phyloP scores from a whole-genome alignment of 352 stramenopile genomes.

The Phytophthora fragariaefolia region DNA sequence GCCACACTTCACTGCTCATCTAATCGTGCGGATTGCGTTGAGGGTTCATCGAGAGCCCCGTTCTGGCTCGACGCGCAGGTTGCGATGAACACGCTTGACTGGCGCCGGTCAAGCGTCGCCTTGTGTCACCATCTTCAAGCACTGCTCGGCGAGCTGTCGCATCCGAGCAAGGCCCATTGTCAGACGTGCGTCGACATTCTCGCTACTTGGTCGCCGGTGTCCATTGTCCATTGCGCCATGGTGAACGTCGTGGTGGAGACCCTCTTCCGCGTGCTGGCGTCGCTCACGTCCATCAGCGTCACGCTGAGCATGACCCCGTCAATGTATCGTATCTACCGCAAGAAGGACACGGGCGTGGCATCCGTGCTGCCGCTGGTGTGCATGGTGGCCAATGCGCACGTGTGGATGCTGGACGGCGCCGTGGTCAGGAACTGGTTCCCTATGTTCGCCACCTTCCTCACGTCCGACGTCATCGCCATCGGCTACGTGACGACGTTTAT shows the following conservation, averaged over 20 bases:
- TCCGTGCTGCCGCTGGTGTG: conserved; percentile 47
- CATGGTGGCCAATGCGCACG: conserved; percentile 39
- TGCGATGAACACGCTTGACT: conserved; percentile 28
- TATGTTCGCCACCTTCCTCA: conserved; percentile 46
- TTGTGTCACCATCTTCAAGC: conserved; percentile 23
- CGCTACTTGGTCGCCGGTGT: too few species aligned
- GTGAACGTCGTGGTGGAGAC: conserved; percentile 38
- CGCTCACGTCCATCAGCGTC: conserved; percentile 37
- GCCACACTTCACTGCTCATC: conserved; percentile 10
- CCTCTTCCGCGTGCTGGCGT: conserved; percentile 41
- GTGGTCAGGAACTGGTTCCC: conserved; percentile 47
- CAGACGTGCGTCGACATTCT: conserved; percentile 8
- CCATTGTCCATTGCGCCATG: conserved; percentile 10
- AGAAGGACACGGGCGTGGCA: conserved; percentile 38
- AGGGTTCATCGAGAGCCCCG: not conserved
- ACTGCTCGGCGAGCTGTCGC: not conserved
- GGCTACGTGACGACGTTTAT: conserved; percentile 35
- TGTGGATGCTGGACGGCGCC: conserved; percentile 48
- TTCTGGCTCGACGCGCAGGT: conserved; percentile 16
- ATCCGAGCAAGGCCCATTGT: conserved; percentile 24
- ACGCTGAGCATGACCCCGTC: conserved; percentile 46
- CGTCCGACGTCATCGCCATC: conserved; percentile 32
- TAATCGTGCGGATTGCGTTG: conserved; percentile 7
- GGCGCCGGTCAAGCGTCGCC: conserved; percentile 11
- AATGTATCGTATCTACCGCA: conserved; percentile 46